phyloP scores from a whole-genome alignment of 2,329 filamentous ascomycete species.

The Fusarium buharicum region DNA sequence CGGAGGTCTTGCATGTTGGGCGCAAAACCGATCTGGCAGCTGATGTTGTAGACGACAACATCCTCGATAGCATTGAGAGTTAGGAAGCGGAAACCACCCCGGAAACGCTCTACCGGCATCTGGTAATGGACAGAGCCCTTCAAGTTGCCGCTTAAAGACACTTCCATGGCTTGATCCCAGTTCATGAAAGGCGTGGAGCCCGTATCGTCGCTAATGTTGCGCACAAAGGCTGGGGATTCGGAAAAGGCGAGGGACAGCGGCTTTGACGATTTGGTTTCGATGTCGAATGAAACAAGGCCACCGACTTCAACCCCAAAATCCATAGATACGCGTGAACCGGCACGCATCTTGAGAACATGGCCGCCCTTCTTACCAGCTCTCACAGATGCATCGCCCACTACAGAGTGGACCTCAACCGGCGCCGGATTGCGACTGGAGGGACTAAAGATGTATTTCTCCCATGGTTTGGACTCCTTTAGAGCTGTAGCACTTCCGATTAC shows the following conservation, averaged over 20 bases:
- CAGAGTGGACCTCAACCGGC: neutral
- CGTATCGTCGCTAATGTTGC: neutral
- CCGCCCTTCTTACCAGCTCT: neutral
- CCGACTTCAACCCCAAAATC: neutral
- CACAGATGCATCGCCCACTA: neutral
- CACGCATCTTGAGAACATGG: neutral
- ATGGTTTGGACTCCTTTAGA: neutral
- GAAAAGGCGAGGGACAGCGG: neutral
- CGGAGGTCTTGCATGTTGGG: neutral
- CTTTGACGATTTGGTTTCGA: neutral
- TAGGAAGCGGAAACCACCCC: neutral
- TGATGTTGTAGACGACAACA: neutral
- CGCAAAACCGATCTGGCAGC: neutral
- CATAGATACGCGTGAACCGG: neutral
- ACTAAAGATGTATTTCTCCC: neutral
- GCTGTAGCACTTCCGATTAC: neutral
- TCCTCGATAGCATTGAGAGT: neutral
- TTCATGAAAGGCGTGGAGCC: neutral
- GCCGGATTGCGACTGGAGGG: neutral
- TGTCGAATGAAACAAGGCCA: neutral
- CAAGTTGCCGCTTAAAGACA: neutral
- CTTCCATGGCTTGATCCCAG: neutral
- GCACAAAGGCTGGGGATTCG: neutral
- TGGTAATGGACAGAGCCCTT: neutral
- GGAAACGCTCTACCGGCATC: neutral